These are phyloP conservation scores for Nannizzia gypsea DNA, from an alignment of 2,329 filamentous ascomycete species.

Conservation along the genomic window DNA sequence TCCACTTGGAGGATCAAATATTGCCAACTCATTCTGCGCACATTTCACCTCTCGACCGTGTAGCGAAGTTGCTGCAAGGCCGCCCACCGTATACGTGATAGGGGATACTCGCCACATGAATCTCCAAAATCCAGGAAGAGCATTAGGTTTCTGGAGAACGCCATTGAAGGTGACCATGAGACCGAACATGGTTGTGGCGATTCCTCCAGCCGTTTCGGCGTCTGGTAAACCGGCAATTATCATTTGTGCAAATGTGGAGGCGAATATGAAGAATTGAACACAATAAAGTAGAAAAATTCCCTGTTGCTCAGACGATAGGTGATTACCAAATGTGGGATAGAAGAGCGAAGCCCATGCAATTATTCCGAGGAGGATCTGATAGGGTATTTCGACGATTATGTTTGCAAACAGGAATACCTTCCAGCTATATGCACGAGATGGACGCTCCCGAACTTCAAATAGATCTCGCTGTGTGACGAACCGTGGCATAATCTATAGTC, in stretches of 20 bases:
- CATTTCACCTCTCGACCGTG: constrained; percentile 56
- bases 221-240: constrained; percentile 63
- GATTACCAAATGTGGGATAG: constrained; percentile 58
- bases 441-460: constrained; percentile 75
- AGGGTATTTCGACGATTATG: constrained; percentile 74
- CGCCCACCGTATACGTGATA: constrained; percentile 68
- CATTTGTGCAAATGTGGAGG: constrained; percentile 68
- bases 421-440: constrained; percentile 76
- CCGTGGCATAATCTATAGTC: constrained; percentile 53
- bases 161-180: constrained; percentile 61
- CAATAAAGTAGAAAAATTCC: constrained; percentile 69
- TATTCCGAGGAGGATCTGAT: constrained; percentile 62
- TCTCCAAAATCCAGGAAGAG: constrained; percentile 64
- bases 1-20: constrained; percentile 51
- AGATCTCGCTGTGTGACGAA: constrained; percentile 71
- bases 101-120: constrained; percentile 77
- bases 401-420: constrained; percentile 73
- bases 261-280: constrained; percentile 64
- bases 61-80: constrained; percentile 58
- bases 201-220: constrained; percentile 62
- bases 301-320: constrained; percentile 55
- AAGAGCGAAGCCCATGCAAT: constrained; percentile 75
- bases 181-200: constrained; percentile 64
- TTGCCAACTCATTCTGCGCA: constrained; percentile 55
- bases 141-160: constrained; percentile 53